These are phyloP conservation scores for Zymoseptoria brevis DNA, from an alignment of 2,329 filamentous ascomycete genomes.

Conservation along the genomic window DNA sequence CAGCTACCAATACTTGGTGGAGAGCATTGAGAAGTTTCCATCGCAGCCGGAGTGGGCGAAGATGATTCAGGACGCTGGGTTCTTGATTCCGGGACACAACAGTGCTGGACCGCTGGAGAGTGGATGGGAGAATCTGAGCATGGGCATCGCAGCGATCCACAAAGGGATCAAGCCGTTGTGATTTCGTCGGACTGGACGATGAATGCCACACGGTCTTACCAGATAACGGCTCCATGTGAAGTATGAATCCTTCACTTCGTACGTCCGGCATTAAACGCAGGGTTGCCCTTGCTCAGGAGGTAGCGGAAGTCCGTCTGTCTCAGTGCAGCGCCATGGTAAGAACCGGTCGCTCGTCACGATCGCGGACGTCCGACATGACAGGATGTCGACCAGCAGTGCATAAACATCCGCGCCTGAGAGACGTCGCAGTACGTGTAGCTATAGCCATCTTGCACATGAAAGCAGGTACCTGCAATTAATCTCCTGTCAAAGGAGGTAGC, in stretches of 20 bases:
- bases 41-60: conserved; percentile 73
- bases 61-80: conserved; percentile 79
- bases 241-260: not conserved
- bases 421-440: too few species aligned
- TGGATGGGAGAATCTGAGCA: conserved; percentile 84
- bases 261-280: too few species aligned
- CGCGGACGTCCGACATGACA: too few species aligned
- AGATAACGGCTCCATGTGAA: not conserved
- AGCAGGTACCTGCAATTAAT: not conserved
- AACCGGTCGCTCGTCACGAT: too few species aligned
- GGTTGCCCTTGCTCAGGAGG: too few species aligned
- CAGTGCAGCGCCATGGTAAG: too few species aligned
- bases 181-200: not conserved
- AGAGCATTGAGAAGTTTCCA: conserved; percentile 93
- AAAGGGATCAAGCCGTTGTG: conserved; percentile 76
- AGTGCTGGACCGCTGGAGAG: conserved; percentile 36
- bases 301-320: too few species aligned
- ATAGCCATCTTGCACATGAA: not conserved
- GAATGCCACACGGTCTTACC: not conserved
- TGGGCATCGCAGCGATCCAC: conserved; percentile 91
- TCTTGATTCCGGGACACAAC: conserved; percentile 60
- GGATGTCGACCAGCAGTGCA: too few species aligned
- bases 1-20: conserved; percentile 96
- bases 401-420: too few species aligned
- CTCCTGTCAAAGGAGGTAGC: too few species aligned